phyloP scores from a whole-genome alignment of 2,329 filamentous ascomycete genomes.

The Exophiala calicioides region DNA sequence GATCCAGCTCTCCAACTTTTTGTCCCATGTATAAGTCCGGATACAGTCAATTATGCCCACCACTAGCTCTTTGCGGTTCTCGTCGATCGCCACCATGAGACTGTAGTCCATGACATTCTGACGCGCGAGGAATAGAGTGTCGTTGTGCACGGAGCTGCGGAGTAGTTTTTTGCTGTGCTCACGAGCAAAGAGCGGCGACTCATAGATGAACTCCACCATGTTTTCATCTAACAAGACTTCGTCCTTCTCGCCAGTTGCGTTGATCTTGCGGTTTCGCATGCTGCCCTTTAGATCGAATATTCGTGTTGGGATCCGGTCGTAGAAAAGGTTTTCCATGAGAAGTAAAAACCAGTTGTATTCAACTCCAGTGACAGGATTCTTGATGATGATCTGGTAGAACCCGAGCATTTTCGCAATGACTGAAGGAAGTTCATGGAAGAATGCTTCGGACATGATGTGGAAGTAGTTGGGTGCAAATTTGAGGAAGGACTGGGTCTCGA shows the following conservation, averaged over 20 bases:
- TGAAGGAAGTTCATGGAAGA: slow-evolving; percentile 92
- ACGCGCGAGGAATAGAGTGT: slow-evolving; percentile 88
- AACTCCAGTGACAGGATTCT: slow-evolving; percentile 84
- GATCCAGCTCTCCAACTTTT: slow-evolving; percentile 99
- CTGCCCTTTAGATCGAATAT: slow-evolving; percentile 96
- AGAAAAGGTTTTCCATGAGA: slow-evolving; percentile 97
- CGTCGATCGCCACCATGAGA: slow-evolving; percentile 96
- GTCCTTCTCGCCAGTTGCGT: slow-evolving; percentile 91
- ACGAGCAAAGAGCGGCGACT: slow-evolving; percentile 89
- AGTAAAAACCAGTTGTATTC: slow-evolving; percentile 94
- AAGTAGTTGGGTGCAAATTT: slow-evolving; percentile 97
- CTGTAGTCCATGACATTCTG: slow-evolving; percentile 99
- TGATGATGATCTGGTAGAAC: slow-evolving; percentile 96
- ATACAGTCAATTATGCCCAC: slow-evolving; percentile 99
- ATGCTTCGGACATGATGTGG: slow-evolving; percentile 90
- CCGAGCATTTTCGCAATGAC: slow-evolving; percentile 99
- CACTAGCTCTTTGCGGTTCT: slow-evolving; percentile 82
- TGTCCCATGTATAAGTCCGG: slow-evolving; percentile 98
- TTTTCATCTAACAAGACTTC: slow-evolving; percentile 97
- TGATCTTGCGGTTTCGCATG: slow-evolving; percentile 97
- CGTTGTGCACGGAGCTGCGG: slow-evolving; percentile 91
- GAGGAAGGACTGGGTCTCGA: slow-evolving; percentile 92
- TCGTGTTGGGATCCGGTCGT: slow-evolving; percentile 84
- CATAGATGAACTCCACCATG: slow-evolving; percentile 98
- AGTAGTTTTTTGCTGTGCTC: slow-evolving; percentile 96